Percentiles rank a stretch among this genome's conserved stretches.
phyloP scores from a whole-genome alignment of 495 filamentous ascomycete genomes.

The Clohesyomyces aquaticus region DNA sequence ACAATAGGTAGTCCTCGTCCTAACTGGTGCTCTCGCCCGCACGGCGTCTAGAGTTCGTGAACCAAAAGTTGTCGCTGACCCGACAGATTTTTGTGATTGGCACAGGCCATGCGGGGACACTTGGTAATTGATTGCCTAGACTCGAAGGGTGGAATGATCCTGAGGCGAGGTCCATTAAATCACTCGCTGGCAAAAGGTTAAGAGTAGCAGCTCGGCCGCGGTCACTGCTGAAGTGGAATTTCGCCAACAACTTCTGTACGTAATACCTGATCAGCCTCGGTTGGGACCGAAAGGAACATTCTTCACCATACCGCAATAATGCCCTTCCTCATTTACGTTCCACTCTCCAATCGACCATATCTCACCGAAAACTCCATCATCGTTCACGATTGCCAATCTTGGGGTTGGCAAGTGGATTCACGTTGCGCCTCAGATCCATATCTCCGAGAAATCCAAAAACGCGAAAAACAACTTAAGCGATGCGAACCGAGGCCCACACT shows the following conservation, averaged over 20 bases:
- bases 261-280: not conserved
- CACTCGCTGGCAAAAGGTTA: not conserved
- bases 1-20: not conserved
- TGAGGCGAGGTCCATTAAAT: not conserved
- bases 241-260: not conserved
- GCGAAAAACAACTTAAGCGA: not conserved
- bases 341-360: not conserved
- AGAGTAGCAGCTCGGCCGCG: too few relatives aligned
- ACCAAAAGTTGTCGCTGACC: not conserved
- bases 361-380: not conserved
- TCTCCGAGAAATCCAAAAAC: not conserved
- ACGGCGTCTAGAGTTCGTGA: not conserved
- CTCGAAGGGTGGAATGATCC: not conserved
- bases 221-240: not conserved
- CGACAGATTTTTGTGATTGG: not conserved
- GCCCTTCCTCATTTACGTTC: slow-evolving; percentile 1
- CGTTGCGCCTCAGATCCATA: not conserved
- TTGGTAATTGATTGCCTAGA: not conserved
- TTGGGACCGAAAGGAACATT: not conserved
- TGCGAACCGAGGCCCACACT: not conserved
- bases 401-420: slow-evolving; percentile 2
- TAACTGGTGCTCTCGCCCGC: not conserved
- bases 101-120: not conserved
- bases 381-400: not conserved
- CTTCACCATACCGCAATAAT: not conserved